A percentile compares a stretch with the other conserved stretches of the same genome.
Evolutionary conservation across 176 grass and related monocot genomes (phyloP).

Genomic region (Aegilops speltoides): DNA sequence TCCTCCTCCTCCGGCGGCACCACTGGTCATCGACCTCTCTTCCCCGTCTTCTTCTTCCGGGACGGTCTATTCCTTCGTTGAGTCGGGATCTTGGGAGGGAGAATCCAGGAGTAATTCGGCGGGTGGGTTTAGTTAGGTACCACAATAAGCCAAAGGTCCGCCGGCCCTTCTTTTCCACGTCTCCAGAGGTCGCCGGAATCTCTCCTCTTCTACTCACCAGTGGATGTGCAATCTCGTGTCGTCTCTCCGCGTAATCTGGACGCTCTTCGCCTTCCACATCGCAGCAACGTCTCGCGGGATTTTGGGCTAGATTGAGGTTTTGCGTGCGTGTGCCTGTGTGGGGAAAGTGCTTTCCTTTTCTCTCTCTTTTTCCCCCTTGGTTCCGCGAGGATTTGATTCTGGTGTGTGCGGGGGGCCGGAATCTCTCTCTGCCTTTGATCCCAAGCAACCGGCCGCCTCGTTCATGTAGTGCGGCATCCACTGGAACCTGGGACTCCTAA

Average conservation of each 20-base stretch:
- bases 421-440: constrained; percentile 24
- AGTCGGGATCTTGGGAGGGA: background rate
- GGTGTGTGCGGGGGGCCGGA: constrained; percentile 12
- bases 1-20: background rate
- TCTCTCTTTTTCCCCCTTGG: background rate
- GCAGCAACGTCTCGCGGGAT: background rate
- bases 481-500: background rate
- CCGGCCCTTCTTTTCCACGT: background rate
- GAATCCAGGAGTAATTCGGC: background rate
- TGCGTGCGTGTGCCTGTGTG: background rate
- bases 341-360: background rate
- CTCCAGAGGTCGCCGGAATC: background rate
- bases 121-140: background rate
- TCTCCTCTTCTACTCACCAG: background rate
- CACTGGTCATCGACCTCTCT: background rate
- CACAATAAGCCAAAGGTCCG: background rate
- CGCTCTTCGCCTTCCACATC: constrained; percentile 45
- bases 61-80: background rate
- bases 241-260: constrained; percentile 50
- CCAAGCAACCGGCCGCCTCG: background rate
- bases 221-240: constrained; percentile 63
- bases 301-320: background rate
- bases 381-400: constrained; percentile 1
- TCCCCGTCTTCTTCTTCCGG: background rate
- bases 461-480: constrained; percentile 22